A percentile compares a stretch with the other conserved stretches of the same genome.
These are phyloP conservation scores for Pichia sp. DNA, from an alignment of 1,139 yeast genomes.

Conservation along the genomic window DNA sequence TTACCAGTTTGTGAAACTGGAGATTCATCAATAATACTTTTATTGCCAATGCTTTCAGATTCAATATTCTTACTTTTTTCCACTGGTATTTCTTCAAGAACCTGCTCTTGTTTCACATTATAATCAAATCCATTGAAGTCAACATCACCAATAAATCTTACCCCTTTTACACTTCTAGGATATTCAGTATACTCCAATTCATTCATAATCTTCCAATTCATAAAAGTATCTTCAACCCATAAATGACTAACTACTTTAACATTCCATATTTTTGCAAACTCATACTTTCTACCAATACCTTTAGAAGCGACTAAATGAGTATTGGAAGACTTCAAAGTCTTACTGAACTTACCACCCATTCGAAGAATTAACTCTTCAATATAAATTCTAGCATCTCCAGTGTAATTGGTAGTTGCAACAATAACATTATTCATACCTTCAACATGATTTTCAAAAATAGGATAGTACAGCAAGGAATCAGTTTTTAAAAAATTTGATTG, in stretches of 20 bases:
- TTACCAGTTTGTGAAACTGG: no score
- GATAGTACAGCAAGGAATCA: constrained; percentile 54
- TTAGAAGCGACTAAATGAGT: constrained; percentile 69
- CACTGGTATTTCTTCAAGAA: no score
- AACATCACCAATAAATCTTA: constrained; percentile 41
- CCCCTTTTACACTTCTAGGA: constrained; percentile 33
- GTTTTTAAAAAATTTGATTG: background rate
- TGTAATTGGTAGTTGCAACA: constrained; percentile 71
- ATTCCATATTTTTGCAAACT: constrained; percentile 61
- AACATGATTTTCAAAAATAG: constrained; percentile 52
- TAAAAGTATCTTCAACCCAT: constrained; percentile 72
- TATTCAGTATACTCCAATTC: constrained; percentile 16
- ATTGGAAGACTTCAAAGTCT: constrained; percentile 53
- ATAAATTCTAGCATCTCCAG: constrained; percentile 77
- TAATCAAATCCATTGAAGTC: constrained; percentile 9
- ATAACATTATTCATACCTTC: constrained; percentile 46
- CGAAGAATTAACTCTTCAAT: constrained; percentile 57
- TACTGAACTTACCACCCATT: constrained; percentile 74
- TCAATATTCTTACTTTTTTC: no score
- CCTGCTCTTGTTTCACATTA: no score
- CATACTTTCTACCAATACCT: constrained; percentile 66
- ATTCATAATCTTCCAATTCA: constrained; percentile 52
- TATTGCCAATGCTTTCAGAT: no score
- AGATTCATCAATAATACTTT: no score
- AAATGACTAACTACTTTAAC: constrained; percentile 63